Evolutionary conservation across 2,329 filamentous ascomycete genomes (phyloP), one percentile per base, ranked within the genome.

Genomic region (Cladosporium sp.): DNA sequence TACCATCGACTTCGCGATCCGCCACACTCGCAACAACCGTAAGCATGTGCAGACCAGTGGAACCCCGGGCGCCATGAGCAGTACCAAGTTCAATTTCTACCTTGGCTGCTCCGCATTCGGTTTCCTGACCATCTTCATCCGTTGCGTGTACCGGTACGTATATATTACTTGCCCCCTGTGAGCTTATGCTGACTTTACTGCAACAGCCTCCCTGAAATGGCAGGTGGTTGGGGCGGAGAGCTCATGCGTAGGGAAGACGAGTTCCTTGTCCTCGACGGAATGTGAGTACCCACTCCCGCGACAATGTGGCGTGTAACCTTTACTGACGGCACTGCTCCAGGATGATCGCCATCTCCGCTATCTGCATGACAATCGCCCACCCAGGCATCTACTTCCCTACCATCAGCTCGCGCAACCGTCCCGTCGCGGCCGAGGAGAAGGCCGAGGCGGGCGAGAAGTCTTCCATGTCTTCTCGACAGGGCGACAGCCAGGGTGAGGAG

Each of bases 71-170:
- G 48, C 43, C 6, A 33, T 56, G 16, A 55, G 33, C 9, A 53
- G 66, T 19, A 84, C 85, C 69, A 72, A 71, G n/a, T 50, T 50
- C 40, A 10, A 34, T 51, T 71, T 72, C 10, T 85, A 85, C 65
- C 65, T 83, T 4, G 61, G 60, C n/a, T 79, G 77, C 9, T 72
- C 86, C 14, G 64, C 70, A 1, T 65, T 85, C 2, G 76, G 82
- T 2, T 83, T 82, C n/a, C 49, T 85, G 10, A 77, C 76, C 61
- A 83, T 88, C 62, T 81, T 87, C 59, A 79, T 81, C 60, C 74
- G 85, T 22, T 83, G 79, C 61, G 77, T 83, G 42, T 88, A 83
- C 68, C 79, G 85, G 58, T 62, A 57, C 9, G 56, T 41, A 37
- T 14, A 16, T 43, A 22, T 14, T 9, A 35, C 10, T n/a, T 35